Evolutionary conservation across 805 yeast species (phyloP).

Genomic region (Hanseniaspora thailandica): DNA sequence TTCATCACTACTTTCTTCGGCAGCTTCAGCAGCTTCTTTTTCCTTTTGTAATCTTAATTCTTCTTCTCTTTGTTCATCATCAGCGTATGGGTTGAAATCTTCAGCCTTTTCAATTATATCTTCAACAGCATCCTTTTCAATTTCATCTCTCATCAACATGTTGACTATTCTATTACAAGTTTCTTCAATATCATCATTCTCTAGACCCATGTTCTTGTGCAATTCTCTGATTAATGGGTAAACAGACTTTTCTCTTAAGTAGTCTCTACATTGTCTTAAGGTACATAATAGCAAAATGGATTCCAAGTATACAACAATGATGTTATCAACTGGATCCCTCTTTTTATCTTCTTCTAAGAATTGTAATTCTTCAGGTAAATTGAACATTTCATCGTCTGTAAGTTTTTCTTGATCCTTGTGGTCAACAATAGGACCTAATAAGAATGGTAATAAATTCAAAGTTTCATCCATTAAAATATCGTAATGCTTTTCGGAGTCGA

Average conservation of each 20-base stretch:
- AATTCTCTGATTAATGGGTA: constrained; percentile 80
- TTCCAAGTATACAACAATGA: constrained; percentile 65
- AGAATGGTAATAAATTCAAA: constrained; percentile 68
- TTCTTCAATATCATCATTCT: constrained; percentile 43
- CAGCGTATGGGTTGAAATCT: constrained; percentile 26
- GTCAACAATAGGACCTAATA: constrained; percentile 68
- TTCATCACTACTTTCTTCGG: constrained; percentile 22
- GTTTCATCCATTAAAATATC: constrained; percentile 45
- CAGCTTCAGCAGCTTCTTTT: constrained; percentile 16
- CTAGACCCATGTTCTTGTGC: constrained; percentile 41
- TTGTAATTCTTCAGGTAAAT: constrained; percentile 81
- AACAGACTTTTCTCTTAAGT: constrained; percentile 66
- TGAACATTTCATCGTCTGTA: constrained; percentile 74
- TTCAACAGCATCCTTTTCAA: constrained; percentile 35
- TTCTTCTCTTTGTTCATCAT: constrained; percentile 32
- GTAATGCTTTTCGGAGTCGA: constrained; percentile 62
- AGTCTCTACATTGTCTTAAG: constrained; percentile 59
- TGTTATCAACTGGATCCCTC: constrained; percentile 59
- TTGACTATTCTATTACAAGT: constrained; percentile 78
- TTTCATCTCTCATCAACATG: constrained; percentile 85
- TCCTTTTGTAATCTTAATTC: constrained; percentile 20
- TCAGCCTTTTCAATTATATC: constrained; percentile 38
- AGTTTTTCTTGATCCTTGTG: constrained; percentile 52
- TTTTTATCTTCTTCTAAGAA: constrained; percentile 60
- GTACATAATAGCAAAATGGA: constrained; percentile 69